phyloP scores from a whole-genome alignment of 768 basidiomycete genomes.

The Boletus sensibilis region DNA sequence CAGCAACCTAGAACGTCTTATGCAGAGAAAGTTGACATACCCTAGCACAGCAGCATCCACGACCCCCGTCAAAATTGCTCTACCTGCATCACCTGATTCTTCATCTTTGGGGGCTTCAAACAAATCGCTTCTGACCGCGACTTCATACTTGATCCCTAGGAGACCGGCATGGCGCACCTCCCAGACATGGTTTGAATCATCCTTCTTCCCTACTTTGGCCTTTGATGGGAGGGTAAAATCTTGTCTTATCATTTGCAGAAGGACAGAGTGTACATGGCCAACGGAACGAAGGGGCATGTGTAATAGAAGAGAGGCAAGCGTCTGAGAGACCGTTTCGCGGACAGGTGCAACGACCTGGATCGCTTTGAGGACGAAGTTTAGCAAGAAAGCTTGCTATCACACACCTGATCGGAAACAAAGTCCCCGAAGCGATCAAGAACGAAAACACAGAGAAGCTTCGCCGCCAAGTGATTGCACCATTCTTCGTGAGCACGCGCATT shows the following conservation, averaged over 20 bases:
- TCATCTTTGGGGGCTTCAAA: conserved; percentile 46
- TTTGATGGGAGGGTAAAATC: conserved; percentile 56
- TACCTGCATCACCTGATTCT: conserved; percentile 42
- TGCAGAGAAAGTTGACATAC: conserved; percentile 38
- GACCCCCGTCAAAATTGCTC: conserved; percentile 69
- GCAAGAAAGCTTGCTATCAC: conserved; percentile 7
- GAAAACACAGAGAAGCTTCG: conserved; percentile 84
- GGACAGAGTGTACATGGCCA: conserved; percentile 73
- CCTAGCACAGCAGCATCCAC: conserved; percentile 91
- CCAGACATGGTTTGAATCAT: conserved; percentile 71
- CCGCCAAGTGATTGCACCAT: conserved; percentile 88
- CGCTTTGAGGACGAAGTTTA: not conserved
- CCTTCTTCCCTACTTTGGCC: conserved; percentile 33
- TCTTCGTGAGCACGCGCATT: conserved; percentile 71
- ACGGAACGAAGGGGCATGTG: conserved; percentile 85
- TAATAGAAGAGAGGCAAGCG: conserved; percentile 82
- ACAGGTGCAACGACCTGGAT: conserved; percentile 90
- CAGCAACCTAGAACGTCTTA: not conserved
- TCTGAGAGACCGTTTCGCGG: conserved; percentile 93
- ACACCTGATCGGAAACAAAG: conserved; percentile 88
- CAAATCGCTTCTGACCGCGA: conserved; percentile 87
- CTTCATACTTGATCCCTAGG: conserved; percentile 96
- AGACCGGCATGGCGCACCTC: conserved; percentile 98
- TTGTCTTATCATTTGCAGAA: conserved; percentile 94
- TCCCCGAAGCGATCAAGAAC: conserved; percentile 98